Percentiles rank a stretch among this genome's conserved stretches.
phyloP scores from a whole-genome alignment of 78 protist species.

The Dictyostelium capitatum region DNA sequence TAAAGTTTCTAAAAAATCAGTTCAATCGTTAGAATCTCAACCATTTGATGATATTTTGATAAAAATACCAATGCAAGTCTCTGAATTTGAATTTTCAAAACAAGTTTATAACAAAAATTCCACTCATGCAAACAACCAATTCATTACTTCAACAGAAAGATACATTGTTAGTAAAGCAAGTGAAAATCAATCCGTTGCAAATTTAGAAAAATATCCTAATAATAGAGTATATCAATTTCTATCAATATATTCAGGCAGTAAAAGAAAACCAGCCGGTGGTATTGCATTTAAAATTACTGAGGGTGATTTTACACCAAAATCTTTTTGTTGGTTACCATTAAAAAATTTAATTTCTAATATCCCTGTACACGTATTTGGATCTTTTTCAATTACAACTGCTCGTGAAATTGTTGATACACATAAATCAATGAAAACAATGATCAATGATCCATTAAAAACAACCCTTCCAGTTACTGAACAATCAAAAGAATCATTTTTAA shows the following conservation, averaged over 20 bases:
- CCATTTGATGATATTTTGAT: background rate
- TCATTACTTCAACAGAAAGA: background rate
- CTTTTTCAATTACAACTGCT: background rate
- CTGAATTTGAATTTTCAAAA: background rate
- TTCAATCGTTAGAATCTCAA: background rate
- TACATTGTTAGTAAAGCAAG: background rate
- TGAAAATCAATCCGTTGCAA: conserved; percentile 12
- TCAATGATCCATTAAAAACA: too few species aligned
- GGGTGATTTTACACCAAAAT: background rate
- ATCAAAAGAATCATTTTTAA: background rate
- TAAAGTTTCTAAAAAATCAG: background rate
- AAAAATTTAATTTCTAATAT: background rate
- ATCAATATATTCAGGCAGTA: background rate
- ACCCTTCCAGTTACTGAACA: background rate
- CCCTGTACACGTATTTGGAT: conserved; percentile 25
- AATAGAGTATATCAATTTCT: background rate
- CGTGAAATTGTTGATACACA: background rate
- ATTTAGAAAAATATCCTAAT: background rate
- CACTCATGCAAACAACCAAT: too few species aligned
- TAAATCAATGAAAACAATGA: background rate
- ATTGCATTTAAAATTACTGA: conserved; percentile 15
- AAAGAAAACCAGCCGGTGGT: conserved; percentile 33
- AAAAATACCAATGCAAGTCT: background rate
- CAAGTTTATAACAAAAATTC: too few species aligned
- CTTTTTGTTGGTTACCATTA: conserved; percentile 2